Evolutionary conservation across 345 rosid genomes (phyloP).

Genomic region (Zanthoxylum bungeanum): DNA sequence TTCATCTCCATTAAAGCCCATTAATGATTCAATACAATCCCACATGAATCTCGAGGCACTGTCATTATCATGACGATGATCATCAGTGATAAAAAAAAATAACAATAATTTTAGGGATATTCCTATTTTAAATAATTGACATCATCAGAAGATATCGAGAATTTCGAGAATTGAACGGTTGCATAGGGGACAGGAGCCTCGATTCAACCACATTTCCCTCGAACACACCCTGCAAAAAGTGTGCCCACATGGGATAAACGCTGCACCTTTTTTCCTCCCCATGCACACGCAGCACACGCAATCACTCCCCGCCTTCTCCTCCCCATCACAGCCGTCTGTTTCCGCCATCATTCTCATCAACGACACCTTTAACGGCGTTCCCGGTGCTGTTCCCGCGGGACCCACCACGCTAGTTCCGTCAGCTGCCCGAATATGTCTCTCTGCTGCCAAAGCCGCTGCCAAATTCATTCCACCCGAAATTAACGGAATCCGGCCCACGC

Average conservation of each 20-base stretch:
- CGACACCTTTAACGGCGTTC: slow-evolving; percentile 64
- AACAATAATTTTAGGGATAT: too few species aligned
- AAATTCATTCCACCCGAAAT: slow-evolving; percentile 64
- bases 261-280: slow-evolving; percentile 68
- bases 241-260: slow-evolving; percentile 85
- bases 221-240: slow-evolving; percentile 79
- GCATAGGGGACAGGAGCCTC: slow-evolving; percentile 77
- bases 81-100: not conserved
- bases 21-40: not conserved
- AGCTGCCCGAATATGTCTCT: slow-evolving; percentile 47
- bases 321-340: slow-evolving; percentile 36
- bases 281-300: slow-evolving; percentile 78
- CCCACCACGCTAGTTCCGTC: slow-evolving; percentile 18
- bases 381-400: slow-evolving; percentile 6
- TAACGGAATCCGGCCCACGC: slow-evolving; percentile 16
- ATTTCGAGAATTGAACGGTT: slow-evolving; percentile 65
- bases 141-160: slow-evolving; percentile 53
- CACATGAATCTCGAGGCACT: not conserved
- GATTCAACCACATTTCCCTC: slow-evolving; percentile 62
- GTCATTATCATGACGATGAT: not conserved
- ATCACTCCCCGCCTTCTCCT: slow-evolving; percentile 32
- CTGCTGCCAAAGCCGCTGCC: slow-evolving; percentile 86
- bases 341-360: slow-evolving; percentile 80
- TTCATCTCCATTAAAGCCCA: not conserved
- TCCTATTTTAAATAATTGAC: too few species aligned